Evolutionary conservation across 352 stramenopile genomes (phyloP).

Genomic region (Globisporangium lucens): DNA sequence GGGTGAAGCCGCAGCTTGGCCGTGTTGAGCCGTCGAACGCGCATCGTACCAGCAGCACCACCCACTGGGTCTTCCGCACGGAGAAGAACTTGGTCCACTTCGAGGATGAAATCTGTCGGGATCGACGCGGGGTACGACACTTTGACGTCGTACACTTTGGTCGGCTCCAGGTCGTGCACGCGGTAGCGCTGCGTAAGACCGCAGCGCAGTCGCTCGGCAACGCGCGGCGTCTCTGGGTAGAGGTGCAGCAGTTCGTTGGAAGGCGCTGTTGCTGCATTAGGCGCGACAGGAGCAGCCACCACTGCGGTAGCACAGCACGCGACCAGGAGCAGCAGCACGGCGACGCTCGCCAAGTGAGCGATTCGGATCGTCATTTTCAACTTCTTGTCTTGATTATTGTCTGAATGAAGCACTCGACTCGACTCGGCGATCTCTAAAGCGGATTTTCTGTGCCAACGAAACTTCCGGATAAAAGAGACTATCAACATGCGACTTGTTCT

Average conservation of each 20-base stretch:
- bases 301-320: background rate
- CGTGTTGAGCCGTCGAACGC: conserved; percentile 53
- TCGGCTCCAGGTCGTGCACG: conserved; percentile 39
- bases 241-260: conserved; percentile 23
- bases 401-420: no score
- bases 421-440: no score
- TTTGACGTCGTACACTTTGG: conserved; percentile 71
- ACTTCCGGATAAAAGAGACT: no score
- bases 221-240: conserved; percentile 39
- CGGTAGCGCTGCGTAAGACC: conserved; percentile 49
- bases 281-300: background rate
- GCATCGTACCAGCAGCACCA: conserved; percentile 15
- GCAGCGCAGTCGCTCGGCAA: conserved; percentile 38
- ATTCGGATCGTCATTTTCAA: background rate
- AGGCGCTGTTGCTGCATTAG: background rate
- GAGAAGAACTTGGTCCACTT: conserved; percentile 37
- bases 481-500: no score
- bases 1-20: conserved; percentile 60
- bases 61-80: background rate
- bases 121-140: conserved; percentile 67
- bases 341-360: background rate
- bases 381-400: no score
- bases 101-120: conserved; percentile 50
- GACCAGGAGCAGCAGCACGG: background rate
- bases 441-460: no score